Evolutionary conservation across 371 early-diverging fungal genomes (phyloP).

Genomic region (Batkoa obscura): DNA sequence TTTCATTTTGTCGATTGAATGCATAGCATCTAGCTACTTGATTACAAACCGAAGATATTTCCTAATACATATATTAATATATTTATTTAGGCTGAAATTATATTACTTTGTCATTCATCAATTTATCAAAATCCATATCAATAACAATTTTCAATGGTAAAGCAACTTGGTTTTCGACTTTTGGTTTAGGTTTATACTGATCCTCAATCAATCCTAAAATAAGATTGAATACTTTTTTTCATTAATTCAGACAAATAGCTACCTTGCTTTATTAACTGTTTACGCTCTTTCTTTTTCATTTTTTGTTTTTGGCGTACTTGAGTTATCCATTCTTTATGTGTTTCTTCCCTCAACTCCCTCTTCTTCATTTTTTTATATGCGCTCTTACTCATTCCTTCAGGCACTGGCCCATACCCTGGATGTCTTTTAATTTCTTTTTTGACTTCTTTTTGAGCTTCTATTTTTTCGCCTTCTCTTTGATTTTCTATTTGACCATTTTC

Average conservation of each 20-base stretch:
- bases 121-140: slow-evolving; percentile 54
- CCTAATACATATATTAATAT: neutral
- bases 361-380: neutral
- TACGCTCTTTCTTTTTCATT: neutral
- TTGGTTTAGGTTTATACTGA: neutral
- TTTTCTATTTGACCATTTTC: no score
- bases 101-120: slow-evolving; percentile 48
- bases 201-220: no score
- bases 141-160: slow-evolving; percentile 28
- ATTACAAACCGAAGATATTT: neutral
- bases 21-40: slow-evolving; percentile 30
- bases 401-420: neutral
- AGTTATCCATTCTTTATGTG: slow-evolving; percentile 10
- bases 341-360: slow-evolving; percentile 7
- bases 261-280: neutral
- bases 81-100: neutral
- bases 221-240: neutral
- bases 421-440: no score
- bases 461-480: no score
- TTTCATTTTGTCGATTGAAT: slow-evolving; percentile 26
- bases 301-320: neutral
- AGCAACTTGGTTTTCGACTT: neutral
- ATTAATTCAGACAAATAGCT: neutral
- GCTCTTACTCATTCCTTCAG: neutral
- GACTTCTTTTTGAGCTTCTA: no score